These are phyloP conservation scores for Solanum appendiculatum DNA, from an alignment of 257 asterid genomes.

Conservation along the genomic window DNA sequence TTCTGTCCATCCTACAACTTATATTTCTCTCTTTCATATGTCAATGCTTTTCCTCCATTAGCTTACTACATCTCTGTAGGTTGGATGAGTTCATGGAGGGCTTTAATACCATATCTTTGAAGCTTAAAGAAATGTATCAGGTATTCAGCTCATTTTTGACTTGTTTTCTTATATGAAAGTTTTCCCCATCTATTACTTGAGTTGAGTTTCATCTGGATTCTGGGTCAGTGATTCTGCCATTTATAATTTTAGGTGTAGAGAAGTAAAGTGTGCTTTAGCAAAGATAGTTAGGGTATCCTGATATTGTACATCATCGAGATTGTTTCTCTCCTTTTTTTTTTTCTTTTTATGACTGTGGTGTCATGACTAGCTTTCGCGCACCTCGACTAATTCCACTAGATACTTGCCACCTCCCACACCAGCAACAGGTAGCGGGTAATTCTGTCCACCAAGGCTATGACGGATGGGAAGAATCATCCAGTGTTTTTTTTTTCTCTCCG, in stretches of 20 bases:
- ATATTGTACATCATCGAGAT: background rate
- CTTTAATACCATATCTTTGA: constrained; percentile 82
- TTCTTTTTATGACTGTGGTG: background rate
- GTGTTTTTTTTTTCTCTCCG: background rate
- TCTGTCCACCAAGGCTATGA: too few relatives aligned
- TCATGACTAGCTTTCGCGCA: too few relatives aligned
- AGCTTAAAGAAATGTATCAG: constrained; percentile 99
- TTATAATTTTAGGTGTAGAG: background rate
- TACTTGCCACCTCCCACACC: too few relatives aligned
- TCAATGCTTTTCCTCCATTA: background rate
- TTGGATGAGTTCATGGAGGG: constrained; percentile 97
- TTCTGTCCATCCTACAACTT: background rate
- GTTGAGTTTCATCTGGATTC: background rate
- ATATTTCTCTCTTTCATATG: background rate
- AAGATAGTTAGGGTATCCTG: background rate
- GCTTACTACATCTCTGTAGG: constrained; percentile 28
- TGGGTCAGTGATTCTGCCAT: background rate
- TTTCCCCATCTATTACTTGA: background rate
- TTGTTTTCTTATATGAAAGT: background rate
- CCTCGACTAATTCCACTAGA: too few relatives aligned
- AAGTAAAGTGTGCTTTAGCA: background rate
- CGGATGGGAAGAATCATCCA: too few relatives aligned
- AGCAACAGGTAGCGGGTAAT: too few relatives aligned
- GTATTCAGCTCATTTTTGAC: constrained; percentile 18
- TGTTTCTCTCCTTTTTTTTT: too few relatives aligned